Base-by-base conservation (phyloP, 495 filamentous ascomycete species). In the Penicillium atrosanguineum region DNA sequence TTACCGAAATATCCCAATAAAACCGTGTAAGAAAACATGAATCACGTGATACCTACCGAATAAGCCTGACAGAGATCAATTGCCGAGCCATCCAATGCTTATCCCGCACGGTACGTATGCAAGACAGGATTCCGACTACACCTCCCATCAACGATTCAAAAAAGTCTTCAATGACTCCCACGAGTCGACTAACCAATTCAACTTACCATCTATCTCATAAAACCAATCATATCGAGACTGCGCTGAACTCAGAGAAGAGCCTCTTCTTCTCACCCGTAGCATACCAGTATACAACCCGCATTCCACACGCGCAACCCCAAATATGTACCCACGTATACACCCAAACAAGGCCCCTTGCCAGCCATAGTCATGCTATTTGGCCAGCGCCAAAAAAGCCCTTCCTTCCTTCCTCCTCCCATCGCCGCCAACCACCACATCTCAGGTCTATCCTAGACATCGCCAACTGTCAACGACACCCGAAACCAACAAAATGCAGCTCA, bases 271-370 rank as follows among this genome's bases (percentile, higher is more conserved):
- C 31, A 31, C 12, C 31, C 11, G 31, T 34, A 34, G 31, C 31
- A 34, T 14, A 15, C 6, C 38, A 6, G 31, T 52, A 39, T 52
- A 36, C 43, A 52, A 31, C 18, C 29, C 38, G 46, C 59, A 62
- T 62, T 60, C 56, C 60, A 37, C 36, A 46, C 45, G 48, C 52
- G 41, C 43, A 52, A 34, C 37, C 11, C 40, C 45, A 53, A 59
- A 49, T 56, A 60, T 60, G 56, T 39, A 26, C 40, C 36, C 37
- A 50, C 46, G 53, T n/a, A 9, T 7, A 41, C 36, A 18, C 16
- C 34, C 36, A 42, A 47, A 46, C 31, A 28, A 12, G 23, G 20
- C 28, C 48, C 49, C 51, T 58, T 55, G 50, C 29, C 39, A 43
- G 26, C 19, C n/a, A 7, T 46, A 42, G 29, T 6, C 43, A n/a